Evolutionary conservation across 768 basidiomycete species (phyloP), one percentile per base, ranked within the genome.

Genomic region (Trametes villosa): DNA sequence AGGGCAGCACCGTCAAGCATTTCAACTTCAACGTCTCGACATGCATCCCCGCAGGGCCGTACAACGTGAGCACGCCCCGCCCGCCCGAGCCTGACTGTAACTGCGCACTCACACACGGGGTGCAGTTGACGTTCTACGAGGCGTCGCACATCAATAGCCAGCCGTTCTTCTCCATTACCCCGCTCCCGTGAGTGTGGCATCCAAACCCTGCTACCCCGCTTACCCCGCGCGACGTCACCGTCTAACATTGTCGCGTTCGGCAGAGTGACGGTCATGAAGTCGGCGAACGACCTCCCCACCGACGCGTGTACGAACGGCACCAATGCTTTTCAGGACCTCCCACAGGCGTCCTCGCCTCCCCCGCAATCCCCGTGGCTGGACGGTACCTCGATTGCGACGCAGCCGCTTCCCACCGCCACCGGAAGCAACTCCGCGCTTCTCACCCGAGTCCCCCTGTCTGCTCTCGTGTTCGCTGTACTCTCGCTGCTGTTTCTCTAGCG

Each of bases 121-220:
- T 12, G 30, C 57, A 84, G 82, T 66, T 82, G 44, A 83, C 81
- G 2, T 78, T 82, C 63, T 83, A 84, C 59, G 83, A 84, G 64
- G 67, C 62, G 8, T 78, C 79, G 2, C 71, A 72, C 36, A 74
- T 79, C 59, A 73, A 80, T 52, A 67, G 65, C 41, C 49, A 71
- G 33, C 62, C 70, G 6, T 76, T 67, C 65, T 82, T 79, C 63
- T 68, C 75, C 30, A 80, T 83, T 56, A 81, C 80, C 2, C 72
- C 78, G 7, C 69, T 82, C 26, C 73, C 77, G 69, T 70, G 47
- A 4, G 70, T 80, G 12, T 64, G 7, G 29, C 53, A 18, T 20
- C 57, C 67, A 27, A 73, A 72, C 57, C 30, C 65, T 15, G 31
- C 22, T 48, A 65, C 54, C 44, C 64, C 26, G 40, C 27, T n/a